Conservation (phyloP, 2,329 filamentous ascomycete species). For the Cladophialophora carrionii region DNA sequence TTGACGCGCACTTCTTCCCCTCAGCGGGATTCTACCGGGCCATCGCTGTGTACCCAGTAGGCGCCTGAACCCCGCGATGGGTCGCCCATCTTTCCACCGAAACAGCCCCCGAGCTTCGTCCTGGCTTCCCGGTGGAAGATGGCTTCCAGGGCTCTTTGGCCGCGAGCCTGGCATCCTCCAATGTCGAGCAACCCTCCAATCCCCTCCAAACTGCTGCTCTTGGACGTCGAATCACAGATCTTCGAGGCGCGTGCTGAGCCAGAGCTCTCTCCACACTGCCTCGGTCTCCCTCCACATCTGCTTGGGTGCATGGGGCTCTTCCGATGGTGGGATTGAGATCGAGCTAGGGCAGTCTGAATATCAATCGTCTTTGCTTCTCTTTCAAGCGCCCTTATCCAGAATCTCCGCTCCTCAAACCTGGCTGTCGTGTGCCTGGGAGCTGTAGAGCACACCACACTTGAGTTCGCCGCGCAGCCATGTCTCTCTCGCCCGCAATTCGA, state of each 20-base stretch:
- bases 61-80: constrained; percentile 1
- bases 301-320: not conserved
- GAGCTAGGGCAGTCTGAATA: not conserved
- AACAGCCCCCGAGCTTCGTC: constrained; percentile 4
- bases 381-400: not conserved
- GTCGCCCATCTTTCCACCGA: not conserved
- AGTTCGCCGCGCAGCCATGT: constrained; percentile 22
- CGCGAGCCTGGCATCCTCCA: not conserved
- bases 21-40: constrained; percentile 9
- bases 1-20: constrained; percentile 14
- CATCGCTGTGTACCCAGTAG: no score
- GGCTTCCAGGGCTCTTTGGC: not conserved
- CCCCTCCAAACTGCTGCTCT: not conserved
- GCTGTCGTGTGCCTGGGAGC: not conserved
- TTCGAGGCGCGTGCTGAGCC: not conserved
- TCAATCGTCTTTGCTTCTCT: not conserved
- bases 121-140: constrained; percentile 3
- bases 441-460: not conserved
- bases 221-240: not conserved
- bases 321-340: not conserved
- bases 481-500: constrained; percentile 49
- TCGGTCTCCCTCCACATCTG: constrained; percentile 17
- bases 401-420: not conserved
- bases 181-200: not conserved
- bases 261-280: constrained; percentile 22